Evolutionary conservation across 1,139 yeast species (phyloP).

Genomic region (Waltiozyma sp.): DNA sequence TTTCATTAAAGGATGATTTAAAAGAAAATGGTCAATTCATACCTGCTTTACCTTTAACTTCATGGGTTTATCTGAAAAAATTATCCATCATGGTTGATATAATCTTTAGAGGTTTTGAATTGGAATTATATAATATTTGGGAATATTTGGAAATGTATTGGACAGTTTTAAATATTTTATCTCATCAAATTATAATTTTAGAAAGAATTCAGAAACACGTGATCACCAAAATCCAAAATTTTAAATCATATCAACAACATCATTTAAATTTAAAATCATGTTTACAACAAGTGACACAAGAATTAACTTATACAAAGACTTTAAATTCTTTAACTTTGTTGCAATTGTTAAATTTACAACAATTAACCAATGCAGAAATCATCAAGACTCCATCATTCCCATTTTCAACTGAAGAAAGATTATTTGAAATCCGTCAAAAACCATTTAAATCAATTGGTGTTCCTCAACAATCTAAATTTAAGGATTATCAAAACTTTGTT

Average conservation of each 20-base stretch:
- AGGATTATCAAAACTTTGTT: constrained; percentile 17
- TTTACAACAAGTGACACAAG: constrained; percentile 14
- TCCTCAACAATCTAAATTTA: constrained; percentile 38
- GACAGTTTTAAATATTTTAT: constrained; percentile 47
- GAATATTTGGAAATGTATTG: constrained; percentile 63
- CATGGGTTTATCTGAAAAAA: constrained; percentile 60
- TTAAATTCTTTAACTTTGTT: constrained; percentile 11
- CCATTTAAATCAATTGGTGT: constrained; percentile 78
- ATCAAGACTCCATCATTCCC: constrained; percentile 28
- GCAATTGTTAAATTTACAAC: constrained; percentile 28
- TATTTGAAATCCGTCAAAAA: constrained; percentile 66
- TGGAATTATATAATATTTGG: constrained; percentile 62
- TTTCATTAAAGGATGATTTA: constrained; percentile 18
- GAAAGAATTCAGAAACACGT: constrained; percentile 35
- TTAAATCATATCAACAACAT: constrained; percentile 22
- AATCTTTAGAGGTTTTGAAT: constrained; percentile 64
- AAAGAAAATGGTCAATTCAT: constrained; percentile 14
- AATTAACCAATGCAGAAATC: constrained; percentile 26
- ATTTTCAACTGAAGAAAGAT: constrained; percentile 34
- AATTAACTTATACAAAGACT: neutral
- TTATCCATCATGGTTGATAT: constrained; percentile 60
- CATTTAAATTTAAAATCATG: constrained; percentile 9
- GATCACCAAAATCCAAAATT: constrained; percentile 26
- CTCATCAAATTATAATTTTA: constrained; percentile 38
- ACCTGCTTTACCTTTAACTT: constrained; percentile 46